Evolutionary conservation across 139 green algal genomes (phyloP).

Genomic region (Chlorella ohadii): DNA sequence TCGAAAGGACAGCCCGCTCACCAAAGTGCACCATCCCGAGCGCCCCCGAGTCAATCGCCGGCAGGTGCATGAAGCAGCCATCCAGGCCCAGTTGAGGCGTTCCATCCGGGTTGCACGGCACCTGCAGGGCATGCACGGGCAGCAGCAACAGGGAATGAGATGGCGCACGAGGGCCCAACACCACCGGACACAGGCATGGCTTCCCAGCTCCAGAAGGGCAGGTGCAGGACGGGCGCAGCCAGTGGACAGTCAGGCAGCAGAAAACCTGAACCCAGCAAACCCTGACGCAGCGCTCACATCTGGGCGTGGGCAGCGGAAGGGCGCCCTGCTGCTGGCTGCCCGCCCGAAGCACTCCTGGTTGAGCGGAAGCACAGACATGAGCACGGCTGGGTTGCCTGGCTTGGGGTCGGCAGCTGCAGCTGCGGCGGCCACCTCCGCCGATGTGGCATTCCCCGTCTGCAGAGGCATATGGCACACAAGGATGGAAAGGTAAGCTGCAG

Average conservation of each 20-base stretch:
- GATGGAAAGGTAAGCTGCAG: too few species aligned
- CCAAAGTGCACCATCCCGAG: constrained; percentile 26
- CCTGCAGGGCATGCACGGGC: neutral
- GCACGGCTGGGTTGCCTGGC: too few species aligned
- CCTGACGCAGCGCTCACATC: neutral
- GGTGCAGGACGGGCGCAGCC: neutral
- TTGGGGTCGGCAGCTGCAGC: too few species aligned
- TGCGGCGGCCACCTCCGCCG: too few species aligned
- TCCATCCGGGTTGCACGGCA: constrained; percentile 1
- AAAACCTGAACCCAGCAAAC: too few species aligned
- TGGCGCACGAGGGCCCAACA: neutral
- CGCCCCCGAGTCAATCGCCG: neutral
- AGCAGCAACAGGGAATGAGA: neutral
- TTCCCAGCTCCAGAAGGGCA: too few species aligned
- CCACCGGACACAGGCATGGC: neutral
- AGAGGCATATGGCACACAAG: too few species aligned
- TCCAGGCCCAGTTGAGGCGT: neutral
- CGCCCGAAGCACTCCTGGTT: too few species aligned
- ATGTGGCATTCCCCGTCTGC: too few species aligned
- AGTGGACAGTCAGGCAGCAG: too few species aligned
- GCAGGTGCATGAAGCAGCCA: constrained; percentile 27
- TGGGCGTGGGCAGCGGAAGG: neutral
- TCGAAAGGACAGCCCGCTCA: too few species aligned
- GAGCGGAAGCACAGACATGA: too few species aligned
- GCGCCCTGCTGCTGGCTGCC: neutral